Evolutionary conservation across 2,329 filamentous ascomycete species (phyloP), one percentile per base, ranked within the genome.

Genomic region (Polychaeton citri): DNA sequence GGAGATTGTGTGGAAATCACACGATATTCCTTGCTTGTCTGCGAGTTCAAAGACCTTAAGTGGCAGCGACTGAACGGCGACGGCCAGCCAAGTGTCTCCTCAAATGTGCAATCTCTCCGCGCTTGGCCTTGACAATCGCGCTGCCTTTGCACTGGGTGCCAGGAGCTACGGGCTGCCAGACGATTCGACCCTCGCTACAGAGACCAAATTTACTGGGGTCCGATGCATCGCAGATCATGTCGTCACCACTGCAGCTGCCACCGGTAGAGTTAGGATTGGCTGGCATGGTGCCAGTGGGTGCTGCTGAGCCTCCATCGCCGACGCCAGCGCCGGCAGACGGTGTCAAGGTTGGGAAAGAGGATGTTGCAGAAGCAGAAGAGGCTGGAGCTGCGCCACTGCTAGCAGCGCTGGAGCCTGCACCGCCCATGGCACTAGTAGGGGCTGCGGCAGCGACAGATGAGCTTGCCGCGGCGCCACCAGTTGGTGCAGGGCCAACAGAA

Each of bases 111-210:
- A 28, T 12, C 5, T 17, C 30, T 10, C 13, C 30, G 10, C 30
- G 30, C 30, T 32, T 32, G 30, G 18, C 33, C 41, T 41, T 53
- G 30, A 45, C 39, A 35, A 67, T 62, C 35, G 47, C 43, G 12
- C 63, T 63, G 40, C 63, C 56, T 35, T 41, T 39, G 49, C 65
- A 68, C 1, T 52, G 52, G 1, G 64, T 68, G 15, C 64, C 65
- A 6, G 58, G 45, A 4, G 64, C 62, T 8, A 66, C 61, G 8
- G 47, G 39, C 47, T 61, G 58, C 49, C 51, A 64, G 17, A 60
- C 45, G 4, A 64, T 54, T 3, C 47, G 40, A 37, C 63, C 63
- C 35, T 58, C 49, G 45, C 63, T 58, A 53, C 61, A 64, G 34
- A 66, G 47, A 21, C 61, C 63, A 34, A 63, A 67, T 36, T 61